These are phyloP conservation scores for Malus fusca DNA, from an alignment of 306 rosid genomes.

Conservation along the genomic window DNA sequence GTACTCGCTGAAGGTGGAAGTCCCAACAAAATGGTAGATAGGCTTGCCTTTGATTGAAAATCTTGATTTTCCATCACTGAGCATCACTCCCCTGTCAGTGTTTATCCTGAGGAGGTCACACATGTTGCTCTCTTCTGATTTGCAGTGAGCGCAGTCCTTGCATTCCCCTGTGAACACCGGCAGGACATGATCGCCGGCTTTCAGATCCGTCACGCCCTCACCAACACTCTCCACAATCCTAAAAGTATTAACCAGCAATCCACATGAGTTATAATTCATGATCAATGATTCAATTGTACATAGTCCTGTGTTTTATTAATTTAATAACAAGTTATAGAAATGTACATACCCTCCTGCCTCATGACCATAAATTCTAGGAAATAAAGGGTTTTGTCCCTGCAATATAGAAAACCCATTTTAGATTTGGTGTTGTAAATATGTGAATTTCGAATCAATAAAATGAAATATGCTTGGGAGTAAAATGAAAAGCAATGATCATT, in stretches of 20 bases:
- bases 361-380: conserved; percentile 93
- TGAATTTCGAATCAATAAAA: background rate
- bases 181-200: conserved; percentile 85
- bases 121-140: conserved; percentile 91
- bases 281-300: no score
- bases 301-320: background rate
- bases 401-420: background rate
- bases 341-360: conserved; percentile 81
- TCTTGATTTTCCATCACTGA: conserved; percentile 49
- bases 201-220: conserved; percentile 71
- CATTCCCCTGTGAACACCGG: conserved; percentile 95
- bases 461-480: no score
- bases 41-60: conserved; percentile 75
- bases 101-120: conserved; percentile 85
- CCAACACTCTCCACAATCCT: conserved; percentile 81
- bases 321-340: background rate
- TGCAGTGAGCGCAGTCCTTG: conserved; percentile 72
- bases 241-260: no score
- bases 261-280: no score
- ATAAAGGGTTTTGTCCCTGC: conserved; percentile 79
- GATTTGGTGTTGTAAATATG: background rate
- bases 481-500: no score
- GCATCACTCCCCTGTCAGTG: conserved; percentile 76
- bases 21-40: conserved; percentile 70
- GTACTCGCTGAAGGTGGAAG: conserved; percentile 85